Evolutionary conservation across 495 filamentous ascomycete genomes (phyloP).

Genomic region (Lasiosphaeriaceae sp.): DNA sequence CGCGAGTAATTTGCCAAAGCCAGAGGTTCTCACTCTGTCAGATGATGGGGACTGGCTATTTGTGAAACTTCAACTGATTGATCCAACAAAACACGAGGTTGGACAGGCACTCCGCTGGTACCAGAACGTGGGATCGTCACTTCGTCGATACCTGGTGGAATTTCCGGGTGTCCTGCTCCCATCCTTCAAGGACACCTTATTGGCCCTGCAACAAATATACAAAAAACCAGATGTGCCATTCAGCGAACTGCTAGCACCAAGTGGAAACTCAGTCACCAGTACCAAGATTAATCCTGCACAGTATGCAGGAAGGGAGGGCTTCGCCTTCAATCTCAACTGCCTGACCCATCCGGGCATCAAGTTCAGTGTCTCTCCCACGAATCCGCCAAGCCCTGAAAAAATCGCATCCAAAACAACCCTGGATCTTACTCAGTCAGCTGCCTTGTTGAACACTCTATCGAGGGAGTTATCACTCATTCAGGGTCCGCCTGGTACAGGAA

Average conservation of each 20-base stretch:
- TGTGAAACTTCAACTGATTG: conserved; percentile 26
- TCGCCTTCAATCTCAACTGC: conserved; percentile 17
- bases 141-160: conserved; percentile 53
- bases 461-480: conserved; percentile 63
- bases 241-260: conserved; percentile 52
- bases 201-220: conserved; percentile 59
- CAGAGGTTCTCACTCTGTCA: conserved; percentile 14
- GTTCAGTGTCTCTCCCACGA: conserved; percentile 14
- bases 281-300: not conserved
- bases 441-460: conserved; percentile 54
- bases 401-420: conserved; percentile 48
- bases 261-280: not conserved
- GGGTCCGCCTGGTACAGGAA: conserved; percentile 81
- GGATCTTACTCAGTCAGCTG: conserved; percentile 48
- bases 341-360: conserved; percentile 25
- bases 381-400: conserved; percentile 35
- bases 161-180: conserved; percentile 67
- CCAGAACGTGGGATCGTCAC: conserved; percentile 11
- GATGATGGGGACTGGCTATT: conserved; percentile 23
- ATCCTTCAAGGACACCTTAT: conserved; percentile 63
- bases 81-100: conserved; percentile 28
- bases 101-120: conserved; percentile 26
- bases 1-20: not conserved
- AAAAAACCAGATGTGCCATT: conserved; percentile 53
- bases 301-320: conserved; percentile 2